These are phyloP conservation scores for Orbilia ellipsospora DNA, from an alignment of 2,329 filamentous ascomycete genomes.

Conservation along the genomic window DNA sequence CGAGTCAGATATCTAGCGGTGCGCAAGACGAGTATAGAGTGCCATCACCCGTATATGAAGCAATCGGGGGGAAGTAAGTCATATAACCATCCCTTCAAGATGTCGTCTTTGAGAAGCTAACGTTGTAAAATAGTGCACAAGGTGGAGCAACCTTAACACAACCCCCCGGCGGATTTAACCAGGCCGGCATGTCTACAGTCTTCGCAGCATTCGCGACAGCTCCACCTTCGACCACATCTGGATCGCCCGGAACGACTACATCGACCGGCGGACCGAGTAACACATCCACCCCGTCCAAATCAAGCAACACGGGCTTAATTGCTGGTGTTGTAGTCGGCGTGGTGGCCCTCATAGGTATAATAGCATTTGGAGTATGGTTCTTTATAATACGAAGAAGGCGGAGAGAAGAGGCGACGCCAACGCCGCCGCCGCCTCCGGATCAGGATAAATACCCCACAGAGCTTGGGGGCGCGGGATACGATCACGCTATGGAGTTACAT, in stretches of 20 bases:
- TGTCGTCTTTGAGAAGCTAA: too few relatives aligned
- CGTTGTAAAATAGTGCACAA: constrained; percentile 23
- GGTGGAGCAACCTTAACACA: constrained; percentile 46
- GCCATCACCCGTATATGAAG: constrained; percentile 29
- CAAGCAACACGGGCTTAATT: constrained; percentile 30
- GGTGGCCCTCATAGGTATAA: constrained; percentile 20
- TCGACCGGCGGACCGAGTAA: constrained; percentile 6
- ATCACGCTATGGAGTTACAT: constrained; percentile 28
- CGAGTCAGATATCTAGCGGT: constrained; percentile 14
- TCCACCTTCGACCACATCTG: constrained; percentile 8
- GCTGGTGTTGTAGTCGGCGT: constrained; percentile 42
- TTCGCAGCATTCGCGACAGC: constrained; percentile 42
- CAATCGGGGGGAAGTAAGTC: constrained; percentile 44
- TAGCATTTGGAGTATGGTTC: constrained; percentile 36
- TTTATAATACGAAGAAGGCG: constrained; percentile 29
- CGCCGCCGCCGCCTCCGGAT: constrained; percentile 29
- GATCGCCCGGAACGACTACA: not conserved
- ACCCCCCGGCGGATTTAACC: constrained; percentile 47
- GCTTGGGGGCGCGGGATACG: too few relatives aligned
- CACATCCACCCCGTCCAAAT: not conserved
- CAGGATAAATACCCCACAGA: constrained; percentile 28
- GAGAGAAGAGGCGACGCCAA: constrained; percentile 9
- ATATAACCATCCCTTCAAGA: not conserved
- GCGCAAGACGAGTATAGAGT: constrained; percentile 38
- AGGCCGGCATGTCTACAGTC: constrained; percentile 41